A percentile compares a stretch with the other conserved stretches of the same genome.
Evolutionary conservation across 176 grass and related monocot genomes (phyloP).

Genomic region (Hordeum marinum): DNA sequence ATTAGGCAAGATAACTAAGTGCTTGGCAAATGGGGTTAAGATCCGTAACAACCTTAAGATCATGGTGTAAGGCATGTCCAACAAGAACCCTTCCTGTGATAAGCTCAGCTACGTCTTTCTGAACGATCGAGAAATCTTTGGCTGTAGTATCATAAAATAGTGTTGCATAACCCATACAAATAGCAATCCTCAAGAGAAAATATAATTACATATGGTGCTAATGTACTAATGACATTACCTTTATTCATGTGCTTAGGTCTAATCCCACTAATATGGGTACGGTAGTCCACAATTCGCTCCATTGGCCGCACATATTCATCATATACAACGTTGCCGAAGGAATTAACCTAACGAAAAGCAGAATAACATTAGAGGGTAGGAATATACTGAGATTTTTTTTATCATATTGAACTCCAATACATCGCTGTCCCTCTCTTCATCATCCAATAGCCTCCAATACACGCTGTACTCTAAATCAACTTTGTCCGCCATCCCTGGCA

Average conservation of each 20-base stretch:
- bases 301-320: constrained; percentile 72
- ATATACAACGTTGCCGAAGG: constrained; percentile 70
- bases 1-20: constrained; percentile 24
- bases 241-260: constrained; percentile 89
- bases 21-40: neutral
- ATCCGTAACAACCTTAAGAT: constrained; percentile 65
- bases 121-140: constrained; percentile 72
- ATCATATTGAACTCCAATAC: neutral
- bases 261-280: constrained; percentile 91
- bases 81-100: constrained; percentile 81
- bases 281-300: constrained; percentile 80
- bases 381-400: neutral
- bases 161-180: constrained; percentile 22
- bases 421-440: neutral
- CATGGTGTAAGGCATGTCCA: constrained; percentile 96
- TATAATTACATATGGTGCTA: neutral
- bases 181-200: neutral
- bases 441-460: neutral
- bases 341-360: constrained; percentile 68
- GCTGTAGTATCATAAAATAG: constrained; percentile 42
- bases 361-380: constrained; percentile 1
- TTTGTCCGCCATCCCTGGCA: neutral
- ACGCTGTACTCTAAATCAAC: neutral
- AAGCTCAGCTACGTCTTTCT: constrained; percentile 74
- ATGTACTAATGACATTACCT: constrained; percentile 31